Evolutionary conservation across 2,329 filamentous ascomycete species (phyloP), one percentile per base, ranked within the genome.

Genomic region (Fusarium floridanum): DNA sequence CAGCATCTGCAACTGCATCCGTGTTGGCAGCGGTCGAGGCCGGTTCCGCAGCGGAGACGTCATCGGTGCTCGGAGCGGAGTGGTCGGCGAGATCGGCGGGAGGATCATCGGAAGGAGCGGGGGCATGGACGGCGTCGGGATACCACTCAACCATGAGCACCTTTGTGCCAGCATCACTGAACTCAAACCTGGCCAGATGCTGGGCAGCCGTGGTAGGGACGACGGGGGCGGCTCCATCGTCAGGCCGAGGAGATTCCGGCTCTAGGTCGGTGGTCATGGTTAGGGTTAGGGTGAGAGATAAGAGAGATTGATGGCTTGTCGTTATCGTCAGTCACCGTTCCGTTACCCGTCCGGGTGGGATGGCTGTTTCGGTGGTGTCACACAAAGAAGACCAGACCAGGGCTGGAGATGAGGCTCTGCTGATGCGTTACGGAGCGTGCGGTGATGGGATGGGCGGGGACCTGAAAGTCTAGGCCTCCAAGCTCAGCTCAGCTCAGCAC

Each of bases 121-220:
- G 68, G 65, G 22, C 61, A 63, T 50, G 61, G 39, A 73, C 73
- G 48, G 76, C 76, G 60, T 75, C 77, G 43, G 83, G 81, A 80
- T 94, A 91, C 95, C 95, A 98, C 82, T 98, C 95, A 43, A 97
- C 92, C 94, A 98, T 97, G 77, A 98, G 86, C 73, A 98, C 92
- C 85, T 97, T 98, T 72, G 94, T 97, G 45, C 95, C 95, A 74
- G 95, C 93, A 78, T 94, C 94, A 60, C 91, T 93, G 81, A 97
- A 97, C 82, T 98, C 95, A 83, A 97, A 98, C 68, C 95, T 92
- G 55, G 94, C 86, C 83, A 69, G 85, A 84, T 78, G 88, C 82
- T 78, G 75, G 32, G 78, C 79, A 56, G 67, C 69, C 53, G 77
- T 63, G 77, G 77, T 78, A 72, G 76, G 71, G 68, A 69, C 64